Conservation (phyloP, 2,329 filamentous ascomycete genomes). For the Ophiostoma populinum region DNA sequence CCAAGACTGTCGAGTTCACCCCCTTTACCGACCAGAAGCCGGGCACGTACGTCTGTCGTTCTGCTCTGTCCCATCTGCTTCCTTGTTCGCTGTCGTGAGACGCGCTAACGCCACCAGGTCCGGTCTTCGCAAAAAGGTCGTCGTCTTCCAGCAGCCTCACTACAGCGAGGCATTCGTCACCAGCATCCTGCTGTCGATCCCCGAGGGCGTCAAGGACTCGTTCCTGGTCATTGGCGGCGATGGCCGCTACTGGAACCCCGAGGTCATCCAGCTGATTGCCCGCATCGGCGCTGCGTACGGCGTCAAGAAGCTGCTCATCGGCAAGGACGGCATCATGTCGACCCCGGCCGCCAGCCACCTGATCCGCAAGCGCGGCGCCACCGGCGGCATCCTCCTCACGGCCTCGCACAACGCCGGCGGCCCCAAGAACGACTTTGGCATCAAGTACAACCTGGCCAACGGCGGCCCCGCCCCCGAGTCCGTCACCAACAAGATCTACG, state of each 20-base stretch:
- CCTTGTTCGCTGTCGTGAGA: neutral
- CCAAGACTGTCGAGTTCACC: conserved; percentile 63
- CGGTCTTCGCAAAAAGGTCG: conserved; percentile 97
- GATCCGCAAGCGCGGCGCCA: conserved; percentile 87
- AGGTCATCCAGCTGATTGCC: conserved; percentile 90
- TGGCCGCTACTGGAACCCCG: conserved; percentile 92
- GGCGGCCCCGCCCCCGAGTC: conserved; percentile 90
- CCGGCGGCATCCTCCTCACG: conserved; percentile 89
- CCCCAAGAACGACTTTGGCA: conserved; percentile 88
- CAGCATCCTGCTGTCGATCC: conserved; percentile 89
- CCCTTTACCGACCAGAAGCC: conserved; percentile 95
- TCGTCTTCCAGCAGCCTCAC: conserved; percentile 85
- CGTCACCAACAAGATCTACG: conserved; percentile 96
- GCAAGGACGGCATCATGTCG: conserved; percentile 89
- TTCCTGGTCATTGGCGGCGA: conserved; percentile 96
- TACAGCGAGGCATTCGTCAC: conserved; percentile 94
- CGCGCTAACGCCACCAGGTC: conserved; percentile 39
- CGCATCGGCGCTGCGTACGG: conserved; percentile 95
- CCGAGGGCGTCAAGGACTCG: conserved; percentile 71
- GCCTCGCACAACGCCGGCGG: conserved; percentile 97
- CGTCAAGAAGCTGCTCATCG: conserved; percentile 96
- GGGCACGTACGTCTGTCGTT: conserved; percentile 65
- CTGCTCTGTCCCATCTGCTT: neutral
- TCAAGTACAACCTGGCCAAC: conserved; percentile 98
- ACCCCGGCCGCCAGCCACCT: conserved; percentile 92